Conservation (phyloP, 768 basidiomycete species). For the Trametes gibbosa region DNA sequence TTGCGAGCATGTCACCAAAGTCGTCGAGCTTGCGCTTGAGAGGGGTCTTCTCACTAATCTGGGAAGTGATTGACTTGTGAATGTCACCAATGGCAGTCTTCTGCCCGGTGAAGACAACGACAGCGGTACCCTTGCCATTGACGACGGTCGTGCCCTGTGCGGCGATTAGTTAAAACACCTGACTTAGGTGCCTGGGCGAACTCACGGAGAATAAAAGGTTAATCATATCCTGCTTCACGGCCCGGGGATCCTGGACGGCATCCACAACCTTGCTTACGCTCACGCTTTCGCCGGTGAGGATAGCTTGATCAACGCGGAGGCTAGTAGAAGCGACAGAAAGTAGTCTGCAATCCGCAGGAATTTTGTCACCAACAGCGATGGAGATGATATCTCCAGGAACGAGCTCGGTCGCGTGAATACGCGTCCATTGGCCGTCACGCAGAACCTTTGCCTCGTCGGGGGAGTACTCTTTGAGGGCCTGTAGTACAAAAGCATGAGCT, state of each 20-base stretch:
- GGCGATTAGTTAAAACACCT: neutral
- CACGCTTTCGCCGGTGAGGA: conserved; percentile 90
- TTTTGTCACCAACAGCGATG: conserved; percentile 90
- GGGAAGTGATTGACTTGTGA: conserved; percentile 91
- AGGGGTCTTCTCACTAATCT: conserved; percentile 95
- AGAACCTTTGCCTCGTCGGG: conserved; percentile 94
- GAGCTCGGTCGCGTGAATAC: conserved; percentile 83
- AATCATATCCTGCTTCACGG: conserved; percentile 97
- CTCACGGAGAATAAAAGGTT: conserved; percentile 93
- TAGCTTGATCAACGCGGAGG: conserved; percentile 94
- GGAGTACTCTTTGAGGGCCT: conserved; percentile 97
- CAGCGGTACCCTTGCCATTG: conserved; percentile 82
- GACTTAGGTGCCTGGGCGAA: conserved; percentile 5
- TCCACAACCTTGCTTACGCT: conserved; percentile 82
- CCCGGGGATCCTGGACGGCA: conserved; percentile 65
- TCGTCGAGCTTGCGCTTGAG: conserved; percentile 97
- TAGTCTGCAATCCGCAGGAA: conserved; percentile 92
- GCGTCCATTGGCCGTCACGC: conserved; percentile 64
- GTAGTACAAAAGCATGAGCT: neutral
- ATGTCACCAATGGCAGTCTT: conserved; percentile 95
- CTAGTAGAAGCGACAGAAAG: conserved; percentile 88
- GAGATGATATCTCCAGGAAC: conserved; percentile 94
- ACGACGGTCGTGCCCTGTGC: conserved; percentile 91
- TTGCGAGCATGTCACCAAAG: conserved; percentile 96
- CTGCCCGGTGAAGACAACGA: conserved; percentile 85